Evolutionary conservation across 495 filamentous ascomycete genomes (phyloP).

Genomic region (Pseudoneurospora amorphoporcata): DNA sequence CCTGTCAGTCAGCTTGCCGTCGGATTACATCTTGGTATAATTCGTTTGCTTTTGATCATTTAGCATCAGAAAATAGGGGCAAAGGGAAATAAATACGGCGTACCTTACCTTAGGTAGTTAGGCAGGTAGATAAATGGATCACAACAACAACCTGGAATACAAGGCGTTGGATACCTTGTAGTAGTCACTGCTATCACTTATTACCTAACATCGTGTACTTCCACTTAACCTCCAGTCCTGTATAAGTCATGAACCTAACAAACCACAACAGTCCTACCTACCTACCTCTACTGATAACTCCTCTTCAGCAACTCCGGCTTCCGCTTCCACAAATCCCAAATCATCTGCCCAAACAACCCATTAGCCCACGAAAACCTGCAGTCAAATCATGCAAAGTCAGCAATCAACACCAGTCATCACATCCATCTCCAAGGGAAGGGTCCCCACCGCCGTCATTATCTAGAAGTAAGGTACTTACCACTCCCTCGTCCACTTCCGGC

Average conservation of each 20-base stretch:
- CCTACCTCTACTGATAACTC: conserved; percentile 35
- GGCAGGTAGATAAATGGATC: background rate
- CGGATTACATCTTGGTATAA: background rate
- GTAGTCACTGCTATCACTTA: too few species aligned
- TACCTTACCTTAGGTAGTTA: too few species aligned
- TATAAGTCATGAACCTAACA: background rate
- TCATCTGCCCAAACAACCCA: conserved; percentile 56
- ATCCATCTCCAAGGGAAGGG: too few species aligned
- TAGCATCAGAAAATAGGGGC: background rate
- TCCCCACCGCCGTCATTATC: too few species aligned
- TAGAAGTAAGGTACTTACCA: conserved; percentile 24
- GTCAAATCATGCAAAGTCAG: too few species aligned
- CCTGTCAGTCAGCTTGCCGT: background rate
- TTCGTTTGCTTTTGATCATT: background rate
- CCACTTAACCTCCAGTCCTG: background rate
- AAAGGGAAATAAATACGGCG: background rate
- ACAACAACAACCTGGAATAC: background rate
- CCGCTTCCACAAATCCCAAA: conserved; percentile 43
- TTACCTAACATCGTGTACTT: background rate
- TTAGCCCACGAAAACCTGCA: conserved; percentile 53
- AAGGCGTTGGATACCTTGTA: background rate
- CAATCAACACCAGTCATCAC: too few species aligned
- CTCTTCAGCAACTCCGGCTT: conserved; percentile 28
- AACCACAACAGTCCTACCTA: background rate
- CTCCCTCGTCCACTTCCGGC: conserved; percentile 45